Percentiles rank a stretch among this genome's conserved stretches.
phyloP scores from a whole-genome alignment of 306 rosid species.

The Corylus americana region DNA sequence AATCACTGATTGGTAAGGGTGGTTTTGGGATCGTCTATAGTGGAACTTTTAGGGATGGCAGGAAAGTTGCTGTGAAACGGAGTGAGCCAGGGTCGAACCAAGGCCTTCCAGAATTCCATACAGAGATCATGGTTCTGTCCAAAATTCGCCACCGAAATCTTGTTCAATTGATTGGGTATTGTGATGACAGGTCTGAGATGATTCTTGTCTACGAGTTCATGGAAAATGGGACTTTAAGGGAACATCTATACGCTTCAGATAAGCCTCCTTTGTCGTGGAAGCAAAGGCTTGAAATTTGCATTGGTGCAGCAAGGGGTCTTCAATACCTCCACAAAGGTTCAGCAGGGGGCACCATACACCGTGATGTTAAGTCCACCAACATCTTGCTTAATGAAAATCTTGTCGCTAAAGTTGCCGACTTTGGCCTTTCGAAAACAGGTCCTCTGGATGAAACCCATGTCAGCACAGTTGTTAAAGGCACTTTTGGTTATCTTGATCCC shows the following conservation, averaged over 20 bases:
- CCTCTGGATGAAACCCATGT: slow-evolving; percentile 47
- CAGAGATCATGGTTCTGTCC: slow-evolving; percentile 49
- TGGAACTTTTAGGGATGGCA: slow-evolving; percentile 35
- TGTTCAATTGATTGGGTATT: slow-evolving; percentile 60
- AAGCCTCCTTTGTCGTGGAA: slow-evolving; percentile 48
- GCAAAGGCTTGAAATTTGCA: slow-evolving; percentile 60
- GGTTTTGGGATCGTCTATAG: slow-evolving; percentile 59
- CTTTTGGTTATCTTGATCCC: slow-evolving; percentile 58
- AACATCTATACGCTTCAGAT: slow-evolving; percentile 42
- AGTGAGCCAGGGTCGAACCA: slow-evolving; percentile 52
- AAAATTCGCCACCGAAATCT: slow-evolving; percentile 51
- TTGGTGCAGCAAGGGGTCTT: slow-evolving; percentile 54
- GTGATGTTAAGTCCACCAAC: slow-evolving; percentile 54
- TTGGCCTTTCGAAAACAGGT: slow-evolving; percentile 51
- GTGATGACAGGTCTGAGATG: slow-evolving; percentile 57
- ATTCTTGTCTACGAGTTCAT: slow-evolving; percentile 55
- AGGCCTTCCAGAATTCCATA: slow-evolving; percentile 53
- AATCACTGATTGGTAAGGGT: slow-evolving; percentile 42
- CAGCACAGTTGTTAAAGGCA: slow-evolving; percentile 54
- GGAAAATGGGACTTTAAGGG: slow-evolving; percentile 56
- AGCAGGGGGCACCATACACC: slow-evolving; percentile 55
- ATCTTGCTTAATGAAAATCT: slow-evolving; percentile 48
- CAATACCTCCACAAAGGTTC: slow-evolving; percentile 59
- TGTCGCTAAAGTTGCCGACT: slow-evolving; percentile 57
- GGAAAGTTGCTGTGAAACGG: slow-evolving; percentile 52